Conservation (phyloP, 2,329 filamentous ascomycete species). For the Ophiocordyceps camponoti-saundersi region DNA sequence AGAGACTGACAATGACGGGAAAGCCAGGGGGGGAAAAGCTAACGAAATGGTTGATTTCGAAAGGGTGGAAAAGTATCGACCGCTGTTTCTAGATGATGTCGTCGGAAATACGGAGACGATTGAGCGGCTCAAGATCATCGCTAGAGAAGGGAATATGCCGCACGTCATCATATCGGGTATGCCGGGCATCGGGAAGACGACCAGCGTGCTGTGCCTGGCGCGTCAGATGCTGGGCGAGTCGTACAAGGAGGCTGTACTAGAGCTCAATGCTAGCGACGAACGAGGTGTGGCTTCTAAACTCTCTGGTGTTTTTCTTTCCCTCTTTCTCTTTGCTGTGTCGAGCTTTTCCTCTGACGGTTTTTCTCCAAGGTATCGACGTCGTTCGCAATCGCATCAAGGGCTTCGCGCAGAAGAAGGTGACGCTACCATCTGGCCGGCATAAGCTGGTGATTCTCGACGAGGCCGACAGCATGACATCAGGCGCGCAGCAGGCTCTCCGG, state of each 20-base stretch:
- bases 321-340: not conserved
- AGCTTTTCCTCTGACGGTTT: not conserved
- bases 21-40: conserved; percentile 4
- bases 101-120: conserved; percentile 97
- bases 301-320: no score
- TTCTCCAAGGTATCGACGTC: conserved; percentile 68
- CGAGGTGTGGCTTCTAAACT: conserved; percentile 55
- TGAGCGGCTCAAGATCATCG: conserved; percentile 93
- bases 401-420: conserved; percentile 98
- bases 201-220: conserved; percentile 82
- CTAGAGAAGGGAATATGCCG: conserved; percentile 97
- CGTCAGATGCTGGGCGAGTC: conserved; percentile 79
- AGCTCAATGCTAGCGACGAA: conserved; percentile 93
- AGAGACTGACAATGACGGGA: not conserved
- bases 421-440: conserved; percentile 73
- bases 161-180: conserved; percentile 99
- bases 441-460: conserved; percentile 97
- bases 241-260: conserved; percentile 94
- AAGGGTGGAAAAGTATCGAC: conserved; percentile 97
- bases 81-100: conserved; percentile 86
- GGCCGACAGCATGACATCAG: conserved; percentile 94
- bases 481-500: conserved; percentile 85
- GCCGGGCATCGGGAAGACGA: conserved; percentile 98
- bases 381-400: conserved; percentile 95
- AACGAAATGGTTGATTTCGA: no score